Evolutionary conservation across 2,329 filamentous ascomycete species (phyloP), one percentile per base, ranked within the genome.

Genomic region (Aspergillus alliaceus): DNA sequence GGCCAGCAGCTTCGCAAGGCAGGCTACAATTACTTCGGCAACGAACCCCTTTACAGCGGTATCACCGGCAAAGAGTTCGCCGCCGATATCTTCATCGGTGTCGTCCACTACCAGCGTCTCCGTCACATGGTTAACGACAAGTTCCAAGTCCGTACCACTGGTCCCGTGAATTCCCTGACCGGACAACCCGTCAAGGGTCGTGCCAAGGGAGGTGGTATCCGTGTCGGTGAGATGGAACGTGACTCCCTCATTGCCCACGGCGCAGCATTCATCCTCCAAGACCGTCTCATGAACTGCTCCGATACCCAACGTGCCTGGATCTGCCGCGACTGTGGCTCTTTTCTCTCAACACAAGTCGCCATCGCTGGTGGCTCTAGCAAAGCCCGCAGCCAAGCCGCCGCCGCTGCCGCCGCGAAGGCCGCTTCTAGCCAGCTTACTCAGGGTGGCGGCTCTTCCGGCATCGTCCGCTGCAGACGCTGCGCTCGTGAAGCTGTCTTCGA

Each of bases 51-150:
- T 88, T 99, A 99, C 81, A 95, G 90, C 42, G 95, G 95, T 40
- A 93, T 98, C 73, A 99, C 95, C 0, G 95, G 95, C 60, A 87
- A 96, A 73, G 93, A 98, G 75, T 87, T 99, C 39, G 87, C 88
- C 20, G 93, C 92, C 6, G 95, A 99, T 72, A 98, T 99, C 70
- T 99, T 96, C 79, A 86, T 98, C 58, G 95, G 95, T 47, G 88
- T 97, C 11, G 95, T 99, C 59, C 98, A 98, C 82, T 99, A 99
- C 82, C 95, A 99, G 78, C 88, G 95, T 75, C 84, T 99, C 59
- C 85, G 95, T 74, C 95, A 99, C 87, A 99, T 99, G 95, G 95
- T 99, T 56, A 98, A 97, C 84, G 95, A 99, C 78, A 99, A 99
- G 78, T 99, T 90, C 82, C 95, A 99, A 76, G 95, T 98, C 55